These are phyloP conservation scores for Clonostachys chloroleuca DNA, from an alignment of 2,329 filamentous ascomycete genomes.

Conservation along the genomic window DNA sequence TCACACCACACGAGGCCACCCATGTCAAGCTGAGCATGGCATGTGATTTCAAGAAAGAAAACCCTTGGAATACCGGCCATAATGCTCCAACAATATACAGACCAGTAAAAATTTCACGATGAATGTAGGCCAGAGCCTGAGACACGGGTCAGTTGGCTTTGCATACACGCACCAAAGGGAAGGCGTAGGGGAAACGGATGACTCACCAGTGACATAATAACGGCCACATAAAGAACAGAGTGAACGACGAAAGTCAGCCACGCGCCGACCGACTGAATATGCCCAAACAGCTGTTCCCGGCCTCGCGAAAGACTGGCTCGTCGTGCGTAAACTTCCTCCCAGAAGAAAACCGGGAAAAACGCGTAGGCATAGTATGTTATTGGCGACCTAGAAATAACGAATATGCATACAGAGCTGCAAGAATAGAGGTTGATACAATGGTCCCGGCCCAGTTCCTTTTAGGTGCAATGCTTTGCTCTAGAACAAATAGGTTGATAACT, in stretches of 20 bases:
- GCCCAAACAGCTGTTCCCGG: slow-evolving; percentile 61
- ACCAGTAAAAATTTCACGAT: slow-evolving; percentile 79
- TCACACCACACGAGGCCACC: slow-evolving; percentile 70
- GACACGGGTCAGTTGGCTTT: not conserved
- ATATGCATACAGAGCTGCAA: slow-evolving; percentile 73
- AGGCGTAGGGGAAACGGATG: not conserved
- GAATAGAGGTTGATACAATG: slow-evolving; percentile 67
- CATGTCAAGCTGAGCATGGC: slow-evolving; percentile 62
- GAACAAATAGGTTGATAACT: slow-evolving; percentile 82
- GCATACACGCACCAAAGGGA: not conserved
- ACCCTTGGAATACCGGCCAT: slow-evolving; percentile 76
- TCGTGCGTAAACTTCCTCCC: slow-evolving; percentile 88
- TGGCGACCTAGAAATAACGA: slow-evolving; percentile 76
- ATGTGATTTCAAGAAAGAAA: slow-evolving; percentile 66
- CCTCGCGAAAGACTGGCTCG: slow-evolving; percentile 67
- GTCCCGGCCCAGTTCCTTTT: slow-evolving; percentile 56
- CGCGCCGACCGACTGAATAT: slow-evolving; percentile 58
- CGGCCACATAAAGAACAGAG: slow-evolving; percentile 60
- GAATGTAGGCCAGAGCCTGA: slow-evolving; percentile 86
- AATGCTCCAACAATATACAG: slow-evolving; percentile 72
- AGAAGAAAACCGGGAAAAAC: slow-evolving; percentile 90
- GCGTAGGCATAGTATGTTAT: slow-evolving; percentile 86
- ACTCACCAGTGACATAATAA: slow-evolving; percentile 74
- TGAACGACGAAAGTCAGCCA: slow-evolving; percentile 60
- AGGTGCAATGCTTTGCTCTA: slow-evolving; percentile 64